Evolutionary conservation across 345 rosid genomes (phyloP), one percentile per base, ranked within the genome.

Genomic region (Hibiscus mutabilis): DNA sequence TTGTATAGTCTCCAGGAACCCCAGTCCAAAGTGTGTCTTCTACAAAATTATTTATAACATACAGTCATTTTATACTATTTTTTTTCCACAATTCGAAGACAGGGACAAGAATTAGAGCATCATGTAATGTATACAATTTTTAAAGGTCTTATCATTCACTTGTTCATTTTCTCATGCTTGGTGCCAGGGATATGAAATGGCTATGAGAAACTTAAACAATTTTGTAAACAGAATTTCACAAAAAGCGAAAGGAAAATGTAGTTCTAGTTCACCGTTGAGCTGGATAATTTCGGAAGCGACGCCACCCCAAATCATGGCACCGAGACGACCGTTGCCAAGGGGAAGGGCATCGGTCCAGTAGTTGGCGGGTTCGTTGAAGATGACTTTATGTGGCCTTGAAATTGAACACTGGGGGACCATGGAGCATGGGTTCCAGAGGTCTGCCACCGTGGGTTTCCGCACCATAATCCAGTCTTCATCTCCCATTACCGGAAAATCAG

Each of bases 21-120:
- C 98, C 97, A 6, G 96, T 91, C 97, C 97, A 91, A 9, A 91
- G 84, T 3, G 97, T 88, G 69, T 91, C 97, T 85, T 90, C 95
- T 94, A 65, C 72, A 83, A 63, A 59, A 70, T 1, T 58, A 69
- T 53, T 61, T 33, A 56, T 19, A 52, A 16, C 13, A 2, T 56
- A 42, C 2, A 0, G 60, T 57, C 40, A 58, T 42, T 35, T 56
- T 40, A 33, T 40, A 40, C 21, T 27, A 33, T 14, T 56, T 42
- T 21, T 8, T 24, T 8, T n/a, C n/a, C 21, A 70, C 57, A 14
- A 44, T 56, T 55, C 3, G 19, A 1, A 70, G 63, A 35, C 21
- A 40, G 6, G 31, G 14, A 19, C 29, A 64, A 19, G n/a, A n/a
- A n/a, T n/a, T n/a, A n/a, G n/a, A n/a, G n/a, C n/a, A n/a, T n/a